Conservation (phyloP, 768 basidiomycete genomes). For the Xanthoconium purpureum region DNA sequence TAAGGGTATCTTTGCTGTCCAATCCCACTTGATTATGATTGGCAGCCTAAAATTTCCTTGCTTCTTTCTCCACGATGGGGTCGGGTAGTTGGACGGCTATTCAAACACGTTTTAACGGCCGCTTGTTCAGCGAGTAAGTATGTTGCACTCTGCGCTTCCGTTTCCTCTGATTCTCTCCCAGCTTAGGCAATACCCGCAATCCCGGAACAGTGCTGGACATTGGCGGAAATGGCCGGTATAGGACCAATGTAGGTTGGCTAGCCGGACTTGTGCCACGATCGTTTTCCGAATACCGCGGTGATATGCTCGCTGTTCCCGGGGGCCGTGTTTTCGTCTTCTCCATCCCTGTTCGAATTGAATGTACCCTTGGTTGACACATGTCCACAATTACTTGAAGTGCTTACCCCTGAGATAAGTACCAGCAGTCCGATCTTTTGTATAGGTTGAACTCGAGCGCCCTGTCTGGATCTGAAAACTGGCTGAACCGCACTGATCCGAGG, state of each 20-base stretch:
- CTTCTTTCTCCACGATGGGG: constrained; percentile 16
- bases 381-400: neutral
- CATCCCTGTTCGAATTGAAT: too few relatives aligned
- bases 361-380: neutral
- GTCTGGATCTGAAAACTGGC: too few relatives aligned
- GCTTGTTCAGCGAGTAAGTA: neutral
- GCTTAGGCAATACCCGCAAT: neutral
- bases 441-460: too few relatives aligned
- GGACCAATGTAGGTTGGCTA: too few relatives aligned
- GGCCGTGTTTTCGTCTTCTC: neutral
- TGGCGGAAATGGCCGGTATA: neutral
- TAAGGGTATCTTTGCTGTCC: neutral
- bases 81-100: constrained; percentile 1
- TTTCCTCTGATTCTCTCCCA: neutral
- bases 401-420: too few relatives aligned
- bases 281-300: neutral
- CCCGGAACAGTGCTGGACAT: neutral
- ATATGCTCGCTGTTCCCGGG: neutral
- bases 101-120: neutral
- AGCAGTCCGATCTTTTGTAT: too few relatives aligned
- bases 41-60: neutral
- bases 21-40: neutral
- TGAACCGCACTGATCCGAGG: too few relatives aligned
- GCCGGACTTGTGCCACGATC: too few relatives aligned
- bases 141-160: neutral